These are phyloP conservation scores for Colletotrichum chlorophyti DNA, from an alignment of 2,329 filamentous ascomycete genomes.

Conservation along the genomic window DNA sequence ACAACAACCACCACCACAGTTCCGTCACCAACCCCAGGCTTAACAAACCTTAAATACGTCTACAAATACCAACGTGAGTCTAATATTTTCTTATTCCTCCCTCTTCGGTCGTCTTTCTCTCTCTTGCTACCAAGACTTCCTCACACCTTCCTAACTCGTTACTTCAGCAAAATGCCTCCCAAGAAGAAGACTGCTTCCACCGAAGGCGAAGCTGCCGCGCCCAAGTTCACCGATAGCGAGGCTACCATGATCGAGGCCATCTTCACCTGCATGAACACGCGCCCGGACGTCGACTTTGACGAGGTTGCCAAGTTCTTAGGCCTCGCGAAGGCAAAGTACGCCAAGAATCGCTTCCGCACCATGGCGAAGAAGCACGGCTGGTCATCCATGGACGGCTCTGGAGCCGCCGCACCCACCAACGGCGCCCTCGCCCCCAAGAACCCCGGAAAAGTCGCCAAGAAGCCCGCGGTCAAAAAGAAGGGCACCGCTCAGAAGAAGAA, in stretches of 20 bases:
- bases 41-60: not conserved
- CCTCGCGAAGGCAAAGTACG: conserved; percentile 47
- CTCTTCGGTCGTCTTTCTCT: too few species aligned
- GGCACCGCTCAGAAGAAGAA: conserved; percentile 34
- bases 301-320: conserved; percentile 42
- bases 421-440: conserved; percentile 28
- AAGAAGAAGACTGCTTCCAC: conserved; percentile 37
- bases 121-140: not conserved
- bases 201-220: conserved; percentile 27
- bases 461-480: conserved; percentile 40
- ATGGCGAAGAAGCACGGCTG: conserved; percentile 49
- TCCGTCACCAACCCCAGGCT: too few species aligned
- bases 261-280: conserved; percentile 49
- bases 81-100: not conserved
- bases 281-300: conserved; percentile 49
- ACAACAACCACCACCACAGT: too few species aligned
- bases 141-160: not conserved
- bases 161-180: conserved; percentile 37
- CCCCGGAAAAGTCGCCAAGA: conserved; percentile 40
- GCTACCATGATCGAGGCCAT: conserved; percentile 48
- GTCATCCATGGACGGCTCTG: conserved; percentile 35
- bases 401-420: conserved; percentile 20
- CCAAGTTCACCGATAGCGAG: conserved; percentile 42
- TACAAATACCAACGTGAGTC: not conserved
- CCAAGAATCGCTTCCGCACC: conserved; percentile 48